Evolutionary conservation across 306 rosid species (phyloP).

Genomic region (Castanospermum australe): DNA sequence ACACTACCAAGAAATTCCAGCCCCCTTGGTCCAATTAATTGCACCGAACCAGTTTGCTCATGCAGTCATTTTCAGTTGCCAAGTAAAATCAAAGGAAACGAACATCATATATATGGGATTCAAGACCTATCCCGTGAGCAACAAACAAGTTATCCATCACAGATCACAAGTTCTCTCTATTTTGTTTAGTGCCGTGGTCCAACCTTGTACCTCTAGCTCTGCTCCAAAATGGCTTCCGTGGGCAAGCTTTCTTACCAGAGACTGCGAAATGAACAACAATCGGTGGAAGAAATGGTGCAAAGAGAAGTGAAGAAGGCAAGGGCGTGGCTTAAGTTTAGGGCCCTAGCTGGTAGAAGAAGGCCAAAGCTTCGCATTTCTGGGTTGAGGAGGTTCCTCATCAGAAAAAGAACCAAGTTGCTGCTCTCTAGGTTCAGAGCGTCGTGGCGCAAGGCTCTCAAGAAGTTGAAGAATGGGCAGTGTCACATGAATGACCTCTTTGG

Average conservation of each 20-base stretch:
- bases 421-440: constrained; percentile 20
- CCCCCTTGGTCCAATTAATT: too few relatives aligned
- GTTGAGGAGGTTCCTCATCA: constrained; percentile 31
- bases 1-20: too few relatives aligned
- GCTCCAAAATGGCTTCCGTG: constrained; percentile 22
- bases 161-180: background rate
- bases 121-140: too few relatives aligned
- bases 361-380: constrained; percentile 36
- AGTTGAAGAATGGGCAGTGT: constrained; percentile 48
- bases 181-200: too few relatives aligned
- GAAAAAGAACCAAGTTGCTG: constrained; percentile 34
- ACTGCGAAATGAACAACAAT: constrained; percentile 30
- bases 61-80: too few relatives aligned
- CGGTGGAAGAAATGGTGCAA: constrained; percentile 8
- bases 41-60: too few relatives aligned
- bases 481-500: constrained; percentile 50
- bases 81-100: too few relatives aligned
- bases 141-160: background rate
- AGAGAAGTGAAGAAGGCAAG: constrained; percentile 36
- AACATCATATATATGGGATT: too few relatives aligned
- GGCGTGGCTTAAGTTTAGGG: constrained; percentile 40
- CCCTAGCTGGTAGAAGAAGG: constrained; percentile 42
- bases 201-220: too few relatives aligned
- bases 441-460: constrained; percentile 37
- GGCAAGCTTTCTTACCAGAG: constrained; percentile 31